Evolutionary conservation across 75 land plant genomes (phyloP).

Genomic region (Pinus albicaulis): DNA sequence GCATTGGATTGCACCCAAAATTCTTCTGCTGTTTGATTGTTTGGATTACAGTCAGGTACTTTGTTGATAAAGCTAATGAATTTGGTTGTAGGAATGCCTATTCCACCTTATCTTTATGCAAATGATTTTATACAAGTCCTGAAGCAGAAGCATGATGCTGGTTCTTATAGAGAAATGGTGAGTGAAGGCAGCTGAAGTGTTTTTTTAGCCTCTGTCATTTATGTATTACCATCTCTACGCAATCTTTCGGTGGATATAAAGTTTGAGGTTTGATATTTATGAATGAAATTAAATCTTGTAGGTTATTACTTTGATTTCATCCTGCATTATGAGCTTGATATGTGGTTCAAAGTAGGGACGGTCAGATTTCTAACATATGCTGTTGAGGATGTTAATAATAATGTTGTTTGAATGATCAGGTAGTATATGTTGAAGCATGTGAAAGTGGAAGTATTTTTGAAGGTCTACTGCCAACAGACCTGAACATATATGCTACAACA

Average conservation of each 20-base stretch:
- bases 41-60: background rate
- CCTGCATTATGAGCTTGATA: background rate
- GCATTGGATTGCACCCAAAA: background rate
- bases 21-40: background rate
- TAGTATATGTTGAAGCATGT: constrained; percentile 90
- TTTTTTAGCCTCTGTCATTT: background rate
- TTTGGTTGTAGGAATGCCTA: constrained; percentile 75
- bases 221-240: background rate
- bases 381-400: background rate
- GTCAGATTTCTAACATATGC: background rate
- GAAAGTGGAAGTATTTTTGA: constrained; percentile 97
- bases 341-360: background rate
- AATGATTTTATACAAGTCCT: constrained; percentile 60
- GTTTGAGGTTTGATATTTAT: background rate
- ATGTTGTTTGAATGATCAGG: constrained; percentile 36
- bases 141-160: constrained; percentile 82
- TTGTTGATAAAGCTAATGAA: background rate
- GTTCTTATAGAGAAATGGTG: constrained; percentile 83
- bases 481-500: constrained; percentile 89
- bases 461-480: constrained; percentile 69
- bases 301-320: background rate
- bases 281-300: background rate
- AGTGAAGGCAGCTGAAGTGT: background rate
- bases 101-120: constrained; percentile 78
- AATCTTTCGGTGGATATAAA: background rate